Evolutionary conservation across 2,329 filamentous ascomycete genomes (phyloP), one percentile per base, ranked within the genome.

Genomic region (Teratosphaeria destructans): DNA sequence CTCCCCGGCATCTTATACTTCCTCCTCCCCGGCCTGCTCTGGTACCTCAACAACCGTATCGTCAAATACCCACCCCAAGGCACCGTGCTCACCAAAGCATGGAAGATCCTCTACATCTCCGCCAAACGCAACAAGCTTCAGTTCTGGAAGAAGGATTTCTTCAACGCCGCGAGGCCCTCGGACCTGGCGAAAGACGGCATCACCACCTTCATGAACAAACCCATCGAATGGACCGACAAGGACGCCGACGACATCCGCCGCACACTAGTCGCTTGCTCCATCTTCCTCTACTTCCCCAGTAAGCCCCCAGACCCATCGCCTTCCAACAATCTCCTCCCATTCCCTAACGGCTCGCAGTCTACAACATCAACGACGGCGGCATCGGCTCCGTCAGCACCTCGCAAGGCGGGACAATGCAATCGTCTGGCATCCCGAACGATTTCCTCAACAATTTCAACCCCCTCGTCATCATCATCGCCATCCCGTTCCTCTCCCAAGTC

Each of bases 181-280:
- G 60, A 58, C 23, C 61, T 69, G 5, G 61, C 63, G 4, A 60
- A 56, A n/a, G 58, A 61, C 26, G 64, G 66, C 5, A 29, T 65
- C 23, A 62, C 62, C 2, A 60, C 60, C 4, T 64, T 62, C 54
- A 56, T 57, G 29, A 55, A 59, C 23, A 64, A 66, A 53, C 56
- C 63, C 7, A 59, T 66, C 12, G 56, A 77, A 0, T 90, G 86
- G 84, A 81, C 86, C 56, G 85, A 89, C 66, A 78, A 81, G 65
- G 89, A 89, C 63, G 77, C 90, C 47, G 85, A 88, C 3, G 87
- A 90, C 68, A 76, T 90, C 54, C 85, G 85, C 74, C 83, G 85
- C 23, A 81, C 81, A 1, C 70, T 84, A 26, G 66, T 77, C 69
- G 87, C 87, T 23, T 90, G 86, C 76, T 82, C 84, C 65, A 84